These are phyloP conservation scores for Pterula multifida DNA, from an alignment of 1,284 basidiomycete genomes.

Conservation along the genomic window DNA sequence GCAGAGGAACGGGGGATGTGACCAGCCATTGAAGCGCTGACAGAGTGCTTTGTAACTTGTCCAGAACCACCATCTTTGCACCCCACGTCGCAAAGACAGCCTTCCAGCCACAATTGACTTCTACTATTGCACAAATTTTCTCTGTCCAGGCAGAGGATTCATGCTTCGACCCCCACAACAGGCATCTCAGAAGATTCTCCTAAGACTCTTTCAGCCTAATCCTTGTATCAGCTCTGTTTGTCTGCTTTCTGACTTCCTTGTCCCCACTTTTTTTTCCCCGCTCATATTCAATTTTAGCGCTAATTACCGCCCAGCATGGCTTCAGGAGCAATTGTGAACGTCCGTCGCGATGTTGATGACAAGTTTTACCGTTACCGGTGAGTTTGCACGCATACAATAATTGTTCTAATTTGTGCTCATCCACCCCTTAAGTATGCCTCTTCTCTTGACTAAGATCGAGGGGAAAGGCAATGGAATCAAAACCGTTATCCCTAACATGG, in stretches of 20 bases:
- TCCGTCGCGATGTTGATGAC: slow-evolving; percentile 97
- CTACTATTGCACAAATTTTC: slow-evolving; percentile 29
- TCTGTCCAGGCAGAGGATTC: slow-evolving; percentile 75
- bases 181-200: slow-evolving; percentile 45
- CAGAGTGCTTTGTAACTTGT: slow-evolving; percentile 5
- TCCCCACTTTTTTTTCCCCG: not conserved
- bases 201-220: slow-evolving; percentile 38
- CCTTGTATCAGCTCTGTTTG: slow-evolving; percentile 48
- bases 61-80: slow-evolving; percentile 2
- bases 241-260: slow-evolving; percentile 1
- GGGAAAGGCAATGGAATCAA: slow-evolving; percentile 99
- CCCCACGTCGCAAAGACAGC: not conserved
- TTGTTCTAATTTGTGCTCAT: slow-evolving; percentile 6
- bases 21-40: not conserved
- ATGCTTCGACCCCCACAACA: slow-evolving; percentile 79
- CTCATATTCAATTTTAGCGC: slow-evolving; percentile 28
- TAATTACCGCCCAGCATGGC: slow-evolving; percentile 73
- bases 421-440: slow-evolving; percentile 66
- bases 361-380: slow-evolving; percentile 84
- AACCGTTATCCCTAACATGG: slow-evolving; percentile 97
- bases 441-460: slow-evolving; percentile 93
- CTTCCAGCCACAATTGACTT: slow-evolving; percentile 39
- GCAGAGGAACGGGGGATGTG: not conserved
- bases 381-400: slow-evolving; percentile 14
- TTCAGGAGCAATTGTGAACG: slow-evolving; percentile 79